Base-by-base conservation (phyloP, 345 rosid species). In the Pelargonium nanum region DNA sequence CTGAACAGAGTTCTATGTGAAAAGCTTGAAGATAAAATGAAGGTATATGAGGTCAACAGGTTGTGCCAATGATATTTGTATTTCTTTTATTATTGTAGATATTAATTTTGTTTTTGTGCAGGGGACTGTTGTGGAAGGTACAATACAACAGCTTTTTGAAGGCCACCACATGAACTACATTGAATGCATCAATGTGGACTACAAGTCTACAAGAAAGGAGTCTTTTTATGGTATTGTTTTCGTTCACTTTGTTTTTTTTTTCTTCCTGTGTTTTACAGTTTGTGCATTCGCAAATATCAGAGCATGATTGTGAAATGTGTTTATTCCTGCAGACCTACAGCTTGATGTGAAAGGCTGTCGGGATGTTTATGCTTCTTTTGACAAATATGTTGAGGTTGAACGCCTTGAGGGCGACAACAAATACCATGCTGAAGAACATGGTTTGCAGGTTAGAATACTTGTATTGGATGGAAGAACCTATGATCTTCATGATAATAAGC, bases 111-210 rank as follows among this genome's bases (percentile, higher is more conserved):
- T 57, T 64, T 56, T 48, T 53, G 22, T 53, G 22, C 74, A 92
- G 98, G 98, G 96, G 59, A 92, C 98, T 73, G 98, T 89, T 65
- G 98, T 92, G 51, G 98, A 92, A 80, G 98, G 98, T 66, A 92
- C 96, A 52, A 92, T 92, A 71, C 98, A 92, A 65, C 87, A 89
- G 70, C 72, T 92, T 59, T 92, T 92, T 72, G 98, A 92, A 80
- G 98, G 98, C 58, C 98, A 92, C 69, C 95, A 87, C 68, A 92
- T 92, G 98, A 92, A 89, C 71, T 92, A 92, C 80, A 92, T 92
- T 50, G 98, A 85, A 62, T 92, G 98, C 91, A 89, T 92, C 70
- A 83, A 89, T 76, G 98, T 92, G 68, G 97, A 92, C 28, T 87
- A 84, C 68, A 92, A 92, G 65, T 92, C 98, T 32, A 89, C 93